These are phyloP conservation scores for Leccinum glutinopallens DNA, from an alignment of 1,284 basidiomycete species.

Conservation along the genomic window DNA sequence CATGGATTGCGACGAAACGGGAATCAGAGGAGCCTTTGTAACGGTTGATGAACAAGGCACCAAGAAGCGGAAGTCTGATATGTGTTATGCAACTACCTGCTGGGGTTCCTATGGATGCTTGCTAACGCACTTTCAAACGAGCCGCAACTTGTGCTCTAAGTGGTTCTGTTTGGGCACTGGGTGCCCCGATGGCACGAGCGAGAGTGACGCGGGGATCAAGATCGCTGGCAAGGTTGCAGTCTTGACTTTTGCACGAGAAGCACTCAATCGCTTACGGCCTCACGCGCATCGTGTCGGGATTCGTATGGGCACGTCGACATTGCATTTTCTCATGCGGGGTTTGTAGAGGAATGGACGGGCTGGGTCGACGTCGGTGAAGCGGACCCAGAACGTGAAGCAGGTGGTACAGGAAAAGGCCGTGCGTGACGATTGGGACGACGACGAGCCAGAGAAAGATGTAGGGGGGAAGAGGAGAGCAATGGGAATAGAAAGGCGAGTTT, in stretches of 20 bases:
- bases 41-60: too few species aligned
- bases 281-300: background rate
- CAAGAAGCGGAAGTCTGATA: too few species aligned
- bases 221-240: background rate
- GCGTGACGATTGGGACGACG: constrained; percentile 44
- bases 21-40: background rate
- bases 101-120: background rate
- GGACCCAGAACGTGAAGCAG: constrained; percentile 7
- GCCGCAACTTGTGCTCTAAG: background rate
- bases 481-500: background rate
- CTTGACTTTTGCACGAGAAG: background rate
- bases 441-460: background rate
- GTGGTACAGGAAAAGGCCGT: constrained; percentile 23
- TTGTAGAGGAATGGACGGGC: background rate
- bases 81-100: too few species aligned
- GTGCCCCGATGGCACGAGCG: background rate
- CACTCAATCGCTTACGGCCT: background rate
- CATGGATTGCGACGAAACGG: background rate
- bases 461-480: too few species aligned
- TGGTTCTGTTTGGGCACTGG: background rate
- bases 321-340: background rate
- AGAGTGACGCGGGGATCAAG: background rate
- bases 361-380: constrained; percentile 2
- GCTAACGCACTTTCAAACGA: background rate
- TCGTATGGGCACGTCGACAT: background rate